Percentiles rank a stretch among this genome's conserved stretches.
Conservation (phyloP, 1,284 basidiomycete species). For the Phlebopus sp. region DNA sequence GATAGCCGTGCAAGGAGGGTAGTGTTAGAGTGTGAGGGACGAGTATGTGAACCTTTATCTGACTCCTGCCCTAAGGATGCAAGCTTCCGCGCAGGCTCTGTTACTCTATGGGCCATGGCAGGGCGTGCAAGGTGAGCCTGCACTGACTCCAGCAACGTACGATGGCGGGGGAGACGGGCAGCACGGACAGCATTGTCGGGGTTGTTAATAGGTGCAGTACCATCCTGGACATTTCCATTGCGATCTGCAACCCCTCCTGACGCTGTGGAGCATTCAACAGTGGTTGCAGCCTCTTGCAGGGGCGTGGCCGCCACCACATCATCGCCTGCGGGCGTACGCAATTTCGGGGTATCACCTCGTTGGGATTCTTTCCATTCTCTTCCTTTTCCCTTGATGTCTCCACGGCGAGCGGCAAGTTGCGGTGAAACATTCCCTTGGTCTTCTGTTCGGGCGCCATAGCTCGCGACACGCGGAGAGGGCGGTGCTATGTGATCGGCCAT, state of each 20-base stretch:
- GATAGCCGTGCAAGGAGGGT: constrained; percentile 9
- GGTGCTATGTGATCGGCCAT: not conserved
- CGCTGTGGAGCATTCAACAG: not conserved
- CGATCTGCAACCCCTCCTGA: constrained; percentile 9
- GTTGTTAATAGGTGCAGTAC: constrained; percentile 20
- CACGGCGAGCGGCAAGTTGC: not conserved
- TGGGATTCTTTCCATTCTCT: constrained; percentile 1
- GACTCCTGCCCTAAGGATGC: not conserved
- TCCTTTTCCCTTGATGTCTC: constrained; percentile 23
- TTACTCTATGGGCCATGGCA: not conserved
- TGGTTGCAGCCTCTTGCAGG: not conserved
- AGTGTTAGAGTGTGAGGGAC: not conserved
- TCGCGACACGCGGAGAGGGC: not conserved
- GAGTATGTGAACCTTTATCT: not conserved
- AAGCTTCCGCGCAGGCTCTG: not conserved
- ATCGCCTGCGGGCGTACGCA: not conserved
- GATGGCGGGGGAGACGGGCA: constrained; percentile 30
- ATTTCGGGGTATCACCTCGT: not conserved
- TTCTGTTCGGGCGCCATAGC: not conserved
- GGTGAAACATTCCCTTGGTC: not conserved
- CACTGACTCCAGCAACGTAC: constrained; percentile 46
- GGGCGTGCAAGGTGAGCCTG: constrained; percentile 43
- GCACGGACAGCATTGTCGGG: not conserved
- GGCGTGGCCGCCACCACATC: constrained; percentile 1
- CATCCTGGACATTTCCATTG: constrained; percentile 12